Evolutionary conservation across 306 rosid species (phyloP).

Genomic region (Castanospermum australe): DNA sequence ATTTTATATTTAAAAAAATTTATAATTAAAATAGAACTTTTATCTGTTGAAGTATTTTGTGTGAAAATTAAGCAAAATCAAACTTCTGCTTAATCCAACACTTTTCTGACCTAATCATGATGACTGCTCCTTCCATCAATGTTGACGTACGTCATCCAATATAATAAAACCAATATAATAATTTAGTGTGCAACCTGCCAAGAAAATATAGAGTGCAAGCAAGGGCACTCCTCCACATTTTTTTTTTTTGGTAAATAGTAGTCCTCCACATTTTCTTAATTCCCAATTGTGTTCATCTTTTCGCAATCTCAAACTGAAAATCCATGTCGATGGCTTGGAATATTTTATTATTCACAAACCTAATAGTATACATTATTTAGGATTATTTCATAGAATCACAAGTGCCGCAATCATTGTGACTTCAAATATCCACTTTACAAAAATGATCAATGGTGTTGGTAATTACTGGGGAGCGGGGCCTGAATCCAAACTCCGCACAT

Average conservation of each 20-base stretch:
- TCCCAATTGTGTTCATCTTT: neutral
- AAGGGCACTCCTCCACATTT: neutral
- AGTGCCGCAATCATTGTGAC: neutral
- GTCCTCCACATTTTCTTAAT: neutral
- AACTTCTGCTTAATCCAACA: too few species aligned
- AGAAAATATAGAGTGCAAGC: neutral
- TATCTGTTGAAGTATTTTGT: too few species aligned
- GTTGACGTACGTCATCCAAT: too few species aligned
- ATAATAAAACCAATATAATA: neutral
- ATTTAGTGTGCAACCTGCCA: neutral
- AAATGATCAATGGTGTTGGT: constrained; percentile 9
- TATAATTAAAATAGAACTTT: too few species aligned
- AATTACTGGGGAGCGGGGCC: neutral
- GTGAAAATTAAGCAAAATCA: too few species aligned
- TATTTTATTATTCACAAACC: neutral
- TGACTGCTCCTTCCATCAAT: neutral
- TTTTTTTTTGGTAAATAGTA: too few species aligned
- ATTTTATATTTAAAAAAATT: too few species aligned
- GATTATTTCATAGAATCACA: neutral
- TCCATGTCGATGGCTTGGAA: neutral
- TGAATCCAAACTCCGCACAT: constrained; percentile 24
- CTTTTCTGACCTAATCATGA: neutral
- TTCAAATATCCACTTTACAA: neutral
- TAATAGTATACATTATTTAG: neutral
- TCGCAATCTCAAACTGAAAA: neutral